phyloP scores from a whole-genome alignment of 2,329 filamentous ascomycete species.

The Arthrobotrys entomopaga region DNA sequence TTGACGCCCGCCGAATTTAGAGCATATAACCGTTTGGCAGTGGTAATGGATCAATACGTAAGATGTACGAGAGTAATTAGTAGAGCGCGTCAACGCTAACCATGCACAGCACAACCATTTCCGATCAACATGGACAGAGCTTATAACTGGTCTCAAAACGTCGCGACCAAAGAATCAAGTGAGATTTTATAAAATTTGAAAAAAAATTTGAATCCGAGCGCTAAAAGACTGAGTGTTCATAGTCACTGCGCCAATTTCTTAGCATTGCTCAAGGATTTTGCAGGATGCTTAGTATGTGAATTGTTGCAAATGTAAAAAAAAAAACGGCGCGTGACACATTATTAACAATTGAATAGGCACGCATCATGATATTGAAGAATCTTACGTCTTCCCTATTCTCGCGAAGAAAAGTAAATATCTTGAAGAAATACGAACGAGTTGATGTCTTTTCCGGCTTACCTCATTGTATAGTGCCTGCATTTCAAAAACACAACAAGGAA shows the following conservation, averaged over 20 bases:
- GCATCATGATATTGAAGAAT: conserved; percentile 84
- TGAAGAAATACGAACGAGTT: background rate
- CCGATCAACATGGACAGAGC: conserved; percentile 71
- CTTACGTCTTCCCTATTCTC: conserved; percentile 80
- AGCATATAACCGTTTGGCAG: conserved; percentile 77
- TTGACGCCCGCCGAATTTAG: conserved; percentile 74
- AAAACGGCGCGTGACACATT: background rate
- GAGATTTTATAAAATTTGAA: background rate
- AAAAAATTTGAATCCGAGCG: too few species aligned
- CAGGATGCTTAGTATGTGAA: conserved; percentile 37
- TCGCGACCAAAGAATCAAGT: conserved; percentile 52
- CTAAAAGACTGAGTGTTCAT: background rate
- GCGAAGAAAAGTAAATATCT: conserved; percentile 66
- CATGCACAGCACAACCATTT: conserved; percentile 77
- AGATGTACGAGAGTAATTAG: too few species aligned
- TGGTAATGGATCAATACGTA: conserved; percentile 79
- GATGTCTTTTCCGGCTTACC: conserved; percentile 66
- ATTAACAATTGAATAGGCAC: conserved; percentile 22
- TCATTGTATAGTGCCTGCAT: conserved; percentile 55
- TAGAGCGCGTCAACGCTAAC: too few species aligned
- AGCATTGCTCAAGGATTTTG: conserved; percentile 45
- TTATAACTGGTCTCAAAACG: conserved; percentile 35
- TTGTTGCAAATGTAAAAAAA: too few species aligned
- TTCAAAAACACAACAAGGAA: conserved; percentile 55
- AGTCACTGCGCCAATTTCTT: conserved; percentile 51